Base-by-base conservation (phyloP, 148 eudicot genomes). In the Camellia granthamiana region DNA sequence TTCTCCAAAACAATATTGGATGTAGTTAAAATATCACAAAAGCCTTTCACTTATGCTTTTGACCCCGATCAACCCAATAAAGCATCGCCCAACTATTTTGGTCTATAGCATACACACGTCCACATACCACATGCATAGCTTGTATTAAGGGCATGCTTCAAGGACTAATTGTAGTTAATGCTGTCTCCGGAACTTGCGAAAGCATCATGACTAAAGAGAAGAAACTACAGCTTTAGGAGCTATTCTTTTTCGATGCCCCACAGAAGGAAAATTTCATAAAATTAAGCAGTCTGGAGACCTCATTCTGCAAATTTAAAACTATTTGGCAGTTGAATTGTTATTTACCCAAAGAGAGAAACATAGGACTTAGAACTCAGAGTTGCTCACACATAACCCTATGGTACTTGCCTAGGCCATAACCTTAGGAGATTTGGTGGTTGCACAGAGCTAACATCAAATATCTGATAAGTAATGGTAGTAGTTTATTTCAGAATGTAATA, bases 231-330 rank as follows among this genome's bases (percentile, higher is more conserved):
- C n/a, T 49, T n/a, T 19, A n/a, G 78, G 55, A 60, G 56, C 4
- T 76, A 6, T 19, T 44, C 78, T 44, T 56, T 47, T 19, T 5
- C 19, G 8, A 18, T 19, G 7, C 44, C 51, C 38, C 0, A 76
- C 55, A 19, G 41, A 44, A 76, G 69, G 68, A 61, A 62, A 23
- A 7, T 7, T 73, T 5, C 59, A 41, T 19, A 73, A 52, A 73
- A 30, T 30, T 73, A 73, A 44, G 42, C 56, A 49, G 12, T 8
- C 14, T 21, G 41, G 23, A 3, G 16, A 49, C 52, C 52, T 49
- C 52, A 49, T 76, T 76, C 78, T 44, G 18, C 69, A 64, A 47
- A 46, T 77, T 63, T 13, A 63, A 77, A 18, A 72, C 14, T 12
- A 43, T 44, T 47, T 43, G 16, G 41, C 19, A 44, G 58, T 44